These are phyloP conservation scores for Colletotrichum sp. DNA, from an alignment of 2,329 filamentous ascomycete genomes.

Conservation along the genomic window DNA sequence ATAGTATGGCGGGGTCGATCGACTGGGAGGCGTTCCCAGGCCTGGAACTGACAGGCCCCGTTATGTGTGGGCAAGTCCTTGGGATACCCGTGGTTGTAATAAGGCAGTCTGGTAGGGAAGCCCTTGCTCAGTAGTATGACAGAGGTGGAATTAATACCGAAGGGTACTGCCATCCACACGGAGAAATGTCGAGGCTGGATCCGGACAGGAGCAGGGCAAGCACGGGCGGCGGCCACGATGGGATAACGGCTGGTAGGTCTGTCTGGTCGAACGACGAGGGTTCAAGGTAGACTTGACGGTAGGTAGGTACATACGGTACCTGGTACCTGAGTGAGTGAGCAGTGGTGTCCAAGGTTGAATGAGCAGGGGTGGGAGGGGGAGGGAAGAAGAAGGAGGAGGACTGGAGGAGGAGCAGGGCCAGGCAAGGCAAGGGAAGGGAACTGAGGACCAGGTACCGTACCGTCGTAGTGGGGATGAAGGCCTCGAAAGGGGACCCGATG, in stretches of 20 bases:
- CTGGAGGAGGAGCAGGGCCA: background rate
- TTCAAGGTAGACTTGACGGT: background rate
- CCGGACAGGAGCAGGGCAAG: constrained; percentile 46
- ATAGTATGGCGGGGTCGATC: constrained; percentile 45
- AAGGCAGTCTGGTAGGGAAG: constrained; percentile 41
- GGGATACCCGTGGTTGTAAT: constrained; percentile 30
- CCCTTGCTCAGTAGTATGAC: constrained; percentile 47
- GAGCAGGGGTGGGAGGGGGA: background rate
- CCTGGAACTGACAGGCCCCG: constrained; percentile 42
- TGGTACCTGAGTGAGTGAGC: constrained; percentile 41
- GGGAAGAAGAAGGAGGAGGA: background rate
- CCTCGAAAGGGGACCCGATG: constrained; percentile 31
- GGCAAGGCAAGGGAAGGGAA: background rate
- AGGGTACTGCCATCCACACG: constrained; percentile 45
- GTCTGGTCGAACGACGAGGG: constrained; percentile 4
- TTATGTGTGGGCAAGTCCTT: constrained; percentile 43
- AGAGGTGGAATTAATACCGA: constrained; percentile 55
- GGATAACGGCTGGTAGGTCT: constrained; percentile 18
- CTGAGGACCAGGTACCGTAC: background rate
- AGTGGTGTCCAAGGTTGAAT: constrained; percentile 25
- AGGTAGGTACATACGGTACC: constrained; percentile 27
- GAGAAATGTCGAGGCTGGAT: constrained; percentile 53
- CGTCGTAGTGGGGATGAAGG: constrained; percentile 41
- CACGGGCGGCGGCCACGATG: constrained; percentile 34
- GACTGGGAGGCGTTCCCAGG: constrained; percentile 34